These are phyloP conservation scores for Tephrocybe sp. DNA, from an alignment of 768 basidiomycete species.

Conservation along the genomic window DNA sequence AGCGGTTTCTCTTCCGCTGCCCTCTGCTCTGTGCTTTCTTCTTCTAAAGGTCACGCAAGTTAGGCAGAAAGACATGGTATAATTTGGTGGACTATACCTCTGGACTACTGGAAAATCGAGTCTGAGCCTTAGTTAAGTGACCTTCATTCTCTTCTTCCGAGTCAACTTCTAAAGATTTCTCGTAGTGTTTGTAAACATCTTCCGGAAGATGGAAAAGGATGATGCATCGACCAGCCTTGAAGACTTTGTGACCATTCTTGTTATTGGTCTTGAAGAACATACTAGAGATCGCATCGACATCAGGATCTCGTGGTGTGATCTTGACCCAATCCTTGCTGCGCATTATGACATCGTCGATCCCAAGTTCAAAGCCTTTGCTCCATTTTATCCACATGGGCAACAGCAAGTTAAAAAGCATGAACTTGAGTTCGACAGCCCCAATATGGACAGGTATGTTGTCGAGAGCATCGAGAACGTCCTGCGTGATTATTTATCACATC, in stretches of 20 bases:
- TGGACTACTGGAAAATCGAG: no score
- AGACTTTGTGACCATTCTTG: slow-evolving; percentile 1
- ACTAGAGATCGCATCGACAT: slow-evolving; percentile 1
- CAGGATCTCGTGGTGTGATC: background rate
- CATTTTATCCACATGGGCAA: slow-evolving; percentile 15
- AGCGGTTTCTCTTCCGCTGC: no score
- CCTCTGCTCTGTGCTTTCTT: no score
- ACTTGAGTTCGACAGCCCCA: slow-evolving; percentile 19
- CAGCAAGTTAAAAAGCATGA: slow-evolving; percentile 13
- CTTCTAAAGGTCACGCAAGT: no score
- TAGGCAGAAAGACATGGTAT: no score
- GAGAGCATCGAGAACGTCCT: slow-evolving; percentile 22
- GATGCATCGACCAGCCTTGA: slow-evolving; percentile 2
- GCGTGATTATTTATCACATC: no score
- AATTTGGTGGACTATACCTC: no score
- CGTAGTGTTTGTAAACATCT: background rate
- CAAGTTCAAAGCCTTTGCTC: slow-evolving; percentile 3
- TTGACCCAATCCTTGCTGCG: slow-evolving; percentile 3
- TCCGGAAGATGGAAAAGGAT: slow-evolving; percentile 13
- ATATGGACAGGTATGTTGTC: slow-evolving; percentile 25
- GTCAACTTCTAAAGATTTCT: background rate
- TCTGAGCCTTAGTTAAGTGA: no score
- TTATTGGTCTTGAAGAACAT: slow-evolving; percentile 8
- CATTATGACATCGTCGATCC: slow-evolving; percentile 7
- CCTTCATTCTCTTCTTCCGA: background rate